Percentiles rank a stretch among this genome's conserved stretches.
phyloP scores from a whole-genome alignment of 1,284 basidiomycete species.

The Trichosporon sp. region DNA sequence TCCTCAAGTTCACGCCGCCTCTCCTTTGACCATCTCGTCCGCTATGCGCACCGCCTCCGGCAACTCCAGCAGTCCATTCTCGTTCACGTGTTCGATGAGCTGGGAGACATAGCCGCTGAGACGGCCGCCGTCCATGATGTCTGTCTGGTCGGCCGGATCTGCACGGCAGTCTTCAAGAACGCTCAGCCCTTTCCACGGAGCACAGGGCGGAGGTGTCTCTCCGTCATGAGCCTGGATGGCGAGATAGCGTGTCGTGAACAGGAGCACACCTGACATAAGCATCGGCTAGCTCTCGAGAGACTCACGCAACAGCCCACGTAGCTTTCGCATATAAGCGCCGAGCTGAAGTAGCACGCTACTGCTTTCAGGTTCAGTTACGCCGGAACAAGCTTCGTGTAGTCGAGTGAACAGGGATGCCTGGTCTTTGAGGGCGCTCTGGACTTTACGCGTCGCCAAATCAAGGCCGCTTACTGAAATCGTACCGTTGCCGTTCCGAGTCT shows the following conservation, averaged over 20 bases:
- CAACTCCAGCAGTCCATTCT: neutral
- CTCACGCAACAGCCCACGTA: too few species aligned
- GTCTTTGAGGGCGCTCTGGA: too few species aligned
- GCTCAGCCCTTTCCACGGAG: neutral
- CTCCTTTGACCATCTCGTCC: neutral
- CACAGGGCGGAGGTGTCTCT: neutral
- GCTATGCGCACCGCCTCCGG: neutral
- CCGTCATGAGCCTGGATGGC: neutral
- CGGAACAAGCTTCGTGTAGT: too few species aligned
- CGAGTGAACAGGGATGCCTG: too few species aligned
- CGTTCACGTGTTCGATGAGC: neutral
- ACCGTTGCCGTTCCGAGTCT: too few species aligned
- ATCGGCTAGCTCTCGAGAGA: too few species aligned
- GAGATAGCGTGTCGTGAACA: neutral
- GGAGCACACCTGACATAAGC: neutral
- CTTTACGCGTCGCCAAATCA: too few species aligned
- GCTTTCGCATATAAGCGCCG: too few species aligned
- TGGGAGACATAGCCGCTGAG: neutral
- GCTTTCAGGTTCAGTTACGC: too few species aligned
- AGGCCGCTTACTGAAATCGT: too few species aligned
- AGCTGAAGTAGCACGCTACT: too few species aligned
- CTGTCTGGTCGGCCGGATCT: neutral
- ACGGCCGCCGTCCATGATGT: neutral
- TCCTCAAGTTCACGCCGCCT: too few species aligned
- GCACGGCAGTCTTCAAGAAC: neutral